A percentile compares a stretch with the other conserved stretches of the same genome.
Conservation (phyloP, 768 basidiomycete genomes). For the Cyclocybe aegerita region DNA sequence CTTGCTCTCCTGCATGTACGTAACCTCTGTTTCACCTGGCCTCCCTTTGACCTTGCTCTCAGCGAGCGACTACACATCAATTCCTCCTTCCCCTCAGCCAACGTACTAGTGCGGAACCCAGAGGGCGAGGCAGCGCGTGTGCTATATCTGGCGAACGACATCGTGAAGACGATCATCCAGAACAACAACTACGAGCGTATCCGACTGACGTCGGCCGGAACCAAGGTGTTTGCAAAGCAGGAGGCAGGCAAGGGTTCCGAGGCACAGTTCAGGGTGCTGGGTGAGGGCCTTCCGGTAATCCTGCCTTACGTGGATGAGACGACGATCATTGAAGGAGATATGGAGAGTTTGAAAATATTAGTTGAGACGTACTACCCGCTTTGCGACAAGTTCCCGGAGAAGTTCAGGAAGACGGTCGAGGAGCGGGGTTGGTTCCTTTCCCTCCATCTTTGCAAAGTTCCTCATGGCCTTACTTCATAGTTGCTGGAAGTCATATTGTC, state of each 20-base stretch:
- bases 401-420: conserved; percentile 55
- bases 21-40: conserved; percentile 3
- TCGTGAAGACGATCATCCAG: conserved; percentile 77
- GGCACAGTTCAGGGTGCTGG: conserved; percentile 72
- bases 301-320: conserved; percentile 75
- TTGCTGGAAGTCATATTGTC: conserved; percentile 70
- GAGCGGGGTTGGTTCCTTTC: conserved; percentile 46
- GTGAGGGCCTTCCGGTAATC: conserved; percentile 82
- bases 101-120: conserved; percentile 87
- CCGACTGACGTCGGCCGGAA: conserved; percentile 89
- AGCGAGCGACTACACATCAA: conserved; percentile 75
- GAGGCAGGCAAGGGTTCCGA: conserved; percentile 65
- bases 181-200: conserved; percentile 84
- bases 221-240: conserved; percentile 90
- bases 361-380: conserved; percentile 82
- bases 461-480: conserved; percentile 31
- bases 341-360: conserved; percentile 60
- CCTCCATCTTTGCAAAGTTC: conserved; percentile 1
- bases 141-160: conserved; percentile 84
- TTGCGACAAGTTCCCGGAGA: conserved; percentile 57
- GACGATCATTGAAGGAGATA: conserved; percentile 58
- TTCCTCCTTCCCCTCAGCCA: conserved; percentile 67
- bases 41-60: conserved; percentile 2
- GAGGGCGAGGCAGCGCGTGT: conserved; percentile 70
- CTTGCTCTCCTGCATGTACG: conserved; percentile 73